Evolutionary conservation across 2,329 filamentous ascomycete species (phyloP).

Genomic region (Zasmidium citrigriseum): DNA sequence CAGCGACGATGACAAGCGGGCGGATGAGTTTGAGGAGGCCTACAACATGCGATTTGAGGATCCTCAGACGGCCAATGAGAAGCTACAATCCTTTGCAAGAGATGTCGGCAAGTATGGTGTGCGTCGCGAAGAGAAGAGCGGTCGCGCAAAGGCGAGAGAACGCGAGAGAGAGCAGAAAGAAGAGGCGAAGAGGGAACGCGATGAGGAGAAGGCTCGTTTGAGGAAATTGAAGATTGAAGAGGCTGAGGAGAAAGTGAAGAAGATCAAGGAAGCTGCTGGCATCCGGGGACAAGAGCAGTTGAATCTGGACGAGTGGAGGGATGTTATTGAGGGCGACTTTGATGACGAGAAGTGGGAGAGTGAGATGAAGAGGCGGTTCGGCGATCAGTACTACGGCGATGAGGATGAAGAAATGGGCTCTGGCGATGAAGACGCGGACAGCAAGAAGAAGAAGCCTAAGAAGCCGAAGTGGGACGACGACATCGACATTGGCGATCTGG

Average conservation of each 20-base stretch:
- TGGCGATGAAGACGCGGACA: constrained; percentile 41
- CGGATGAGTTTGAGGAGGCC: constrained; percentile 85
- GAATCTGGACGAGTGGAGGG: constrained; percentile 78
- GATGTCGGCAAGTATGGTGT: constrained; percentile 83
- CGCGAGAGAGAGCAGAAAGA: constrained; percentile 76
- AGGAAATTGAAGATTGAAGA: constrained; percentile 89
- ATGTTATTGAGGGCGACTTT: constrained; percentile 83
- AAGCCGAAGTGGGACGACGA: constrained; percentile 96
- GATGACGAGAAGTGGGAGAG: constrained; percentile 87
- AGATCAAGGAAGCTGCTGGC: constrained; percentile 88
- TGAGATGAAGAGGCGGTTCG: constrained; percentile 86
- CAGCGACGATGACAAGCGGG: constrained; percentile 69
- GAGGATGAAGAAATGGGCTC: constrained; percentile 49
- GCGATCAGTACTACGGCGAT: constrained; percentile 84
- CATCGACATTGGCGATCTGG: constrained; percentile 91
- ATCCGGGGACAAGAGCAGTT: constrained; percentile 62
- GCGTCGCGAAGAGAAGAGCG: constrained; percentile 81
- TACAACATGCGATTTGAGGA: constrained; percentile 98
- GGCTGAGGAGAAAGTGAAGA: constrained; percentile 79
- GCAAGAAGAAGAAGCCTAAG: constrained; percentile 61
- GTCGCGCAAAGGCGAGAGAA: constrained; percentile 76
- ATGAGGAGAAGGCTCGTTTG: constrained; percentile 79
- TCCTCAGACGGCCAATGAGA: constrained; percentile 82
- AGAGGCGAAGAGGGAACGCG: constrained; percentile 71
- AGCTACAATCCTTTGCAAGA: constrained; percentile 84